Evolutionary conservation across 2,329 filamentous ascomycete species (phyloP), one percentile per base, ranked within the genome.

Genomic region (Xylaria sp.): DNA sequence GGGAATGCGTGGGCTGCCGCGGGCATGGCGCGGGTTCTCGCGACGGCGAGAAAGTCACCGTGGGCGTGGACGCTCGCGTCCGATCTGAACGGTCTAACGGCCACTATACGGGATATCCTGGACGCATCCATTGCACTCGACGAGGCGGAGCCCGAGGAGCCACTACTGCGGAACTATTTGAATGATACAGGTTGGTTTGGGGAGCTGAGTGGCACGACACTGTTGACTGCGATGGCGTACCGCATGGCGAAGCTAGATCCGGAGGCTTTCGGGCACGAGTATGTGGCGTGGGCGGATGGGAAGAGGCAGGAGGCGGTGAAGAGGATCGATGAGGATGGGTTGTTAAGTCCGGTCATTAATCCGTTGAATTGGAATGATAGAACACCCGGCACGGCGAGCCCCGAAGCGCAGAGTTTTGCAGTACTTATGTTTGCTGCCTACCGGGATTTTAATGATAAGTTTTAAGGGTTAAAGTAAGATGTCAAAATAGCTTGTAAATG

Each of bases 1-100:
- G 81, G 83, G 1, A 85, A 85, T 71, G 84, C 76, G 4, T 85
- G 82, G 83, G 82, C 81, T 5, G 81, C 81, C 0, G 81, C 80
- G 39, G 84, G 84, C 0, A 83, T 84, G 78, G 75, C 78, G 10
- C 78, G 83, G 36, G 82, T 85, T 15, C 72, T 84, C 0, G 81
- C 82, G 7, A 84, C 82, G 10, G 73, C 82, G 12, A 73, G 74
- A 50, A 78, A 79, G 45, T 80, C 79, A 68, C 63, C 48, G 23
- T 71, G 72, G 9, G 74, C 65, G 0, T 74, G 66, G 4, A 71
- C 83, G 18, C 66, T 65, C 8, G 75, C 77, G 12, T 60, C 65
- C 1, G 78, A 77, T 64, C 78, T 83, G 25, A 72, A 75, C 18
- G 73, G 75, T 55, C 82, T 46, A 74, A 81, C 66, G 80, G 74